Conservation (phyloP, 352 stramenopile genomes). For the Globisporangium nunn region DNA sequence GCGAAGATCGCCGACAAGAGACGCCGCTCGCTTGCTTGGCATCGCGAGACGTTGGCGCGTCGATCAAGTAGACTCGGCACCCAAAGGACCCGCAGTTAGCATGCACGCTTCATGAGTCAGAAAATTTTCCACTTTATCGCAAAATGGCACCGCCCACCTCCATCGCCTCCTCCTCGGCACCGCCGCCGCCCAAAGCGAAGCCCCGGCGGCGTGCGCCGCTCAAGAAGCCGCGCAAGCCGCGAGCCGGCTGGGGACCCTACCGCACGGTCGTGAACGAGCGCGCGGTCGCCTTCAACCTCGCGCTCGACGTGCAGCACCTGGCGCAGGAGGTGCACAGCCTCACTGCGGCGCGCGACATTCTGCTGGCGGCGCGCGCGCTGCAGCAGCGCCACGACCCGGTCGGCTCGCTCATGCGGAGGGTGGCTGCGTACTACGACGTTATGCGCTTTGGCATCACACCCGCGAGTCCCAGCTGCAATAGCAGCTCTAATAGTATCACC, state of each 20-base stretch:
- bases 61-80: too few species aligned
- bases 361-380: conserved; percentile 7
- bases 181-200: background rate
- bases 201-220: background rate
- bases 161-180: background rate
- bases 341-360: conserved; percentile 10
- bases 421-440: conserved; percentile 9
- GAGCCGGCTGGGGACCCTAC: conserved; percentile 7
- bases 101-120: too few species aligned
- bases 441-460: conserved; percentile 9
- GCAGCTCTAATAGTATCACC: background rate
- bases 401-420: conserved; percentile 7
- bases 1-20: too few species aligned
- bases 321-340: conserved; percentile 27
- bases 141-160: too few species aligned
- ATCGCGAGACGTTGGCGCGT: too few species aligned
- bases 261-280: conserved; percentile 14
- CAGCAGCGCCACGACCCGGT: conserved; percentile 1
- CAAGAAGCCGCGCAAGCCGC: conserved; percentile 7
- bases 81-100: too few species aligned
- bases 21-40: too few species aligned
- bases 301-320: conserved; percentile 24
- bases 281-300: conserved; percentile 19
- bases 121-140: too few species aligned
- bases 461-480: background rate